phyloP scores from a whole-genome alignment of 73 alveolate species.

The Diophrys appendiculata region DNA sequence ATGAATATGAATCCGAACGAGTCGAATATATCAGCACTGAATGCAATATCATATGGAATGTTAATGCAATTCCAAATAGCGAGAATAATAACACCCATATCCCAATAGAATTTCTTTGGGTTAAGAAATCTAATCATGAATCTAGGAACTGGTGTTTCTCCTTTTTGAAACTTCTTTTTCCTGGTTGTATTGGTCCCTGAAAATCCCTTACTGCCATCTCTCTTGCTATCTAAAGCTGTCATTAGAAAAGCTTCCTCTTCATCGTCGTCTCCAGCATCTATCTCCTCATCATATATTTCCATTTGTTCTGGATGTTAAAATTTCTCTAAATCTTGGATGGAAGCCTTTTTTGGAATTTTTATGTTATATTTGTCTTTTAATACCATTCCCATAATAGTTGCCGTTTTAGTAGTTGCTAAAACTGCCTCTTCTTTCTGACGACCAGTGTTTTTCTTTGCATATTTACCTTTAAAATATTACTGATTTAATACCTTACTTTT shows the following conservation, averaged over 20 bases:
- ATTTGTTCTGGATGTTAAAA: not conserved
- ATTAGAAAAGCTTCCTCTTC: no score
- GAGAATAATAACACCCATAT: not conserved
- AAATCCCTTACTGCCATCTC: not conserved
- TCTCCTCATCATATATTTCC: not conserved
- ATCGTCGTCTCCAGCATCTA: not conserved
- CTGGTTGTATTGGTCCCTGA: not conserved
- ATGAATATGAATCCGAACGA: not conserved
- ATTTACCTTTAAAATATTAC: no score
- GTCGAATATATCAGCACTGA: not conserved
- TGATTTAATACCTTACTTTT: no score
- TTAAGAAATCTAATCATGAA: not conserved
- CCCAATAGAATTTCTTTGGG: conserved; percentile 5
- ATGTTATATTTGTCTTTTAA: no score
- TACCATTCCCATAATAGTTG: not conserved
- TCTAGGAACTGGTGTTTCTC: not conserved
- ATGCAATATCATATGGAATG: conserved; percentile 18
- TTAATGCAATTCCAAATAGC: conserved; percentile 4
- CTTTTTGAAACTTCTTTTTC: not conserved
- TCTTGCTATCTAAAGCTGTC: no score
- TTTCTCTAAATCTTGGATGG: not conserved
- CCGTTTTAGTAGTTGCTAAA: not conserved
- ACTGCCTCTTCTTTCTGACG: not conserved
- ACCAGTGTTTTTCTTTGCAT: not conserved
- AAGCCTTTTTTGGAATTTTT: no score